Base-by-base conservation (phyloP, 345 rosid species). In the Rubroshorea leprosula region DNA sequence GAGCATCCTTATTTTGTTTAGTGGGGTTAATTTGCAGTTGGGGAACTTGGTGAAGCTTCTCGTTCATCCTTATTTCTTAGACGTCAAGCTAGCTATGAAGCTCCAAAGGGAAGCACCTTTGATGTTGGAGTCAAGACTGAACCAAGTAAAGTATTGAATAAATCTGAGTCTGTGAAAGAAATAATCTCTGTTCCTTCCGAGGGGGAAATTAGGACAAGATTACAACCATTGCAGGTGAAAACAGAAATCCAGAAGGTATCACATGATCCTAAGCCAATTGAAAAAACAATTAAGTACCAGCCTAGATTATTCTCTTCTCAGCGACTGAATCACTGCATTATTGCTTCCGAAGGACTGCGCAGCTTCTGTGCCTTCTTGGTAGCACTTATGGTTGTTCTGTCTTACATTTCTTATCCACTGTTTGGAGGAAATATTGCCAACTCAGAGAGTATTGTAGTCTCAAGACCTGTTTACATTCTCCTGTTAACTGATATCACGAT, bases 391-490 rank as follows among this genome's bases (percentile, higher is more conserved):
- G 94, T 83, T 39, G 78, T 87, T 43, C 56, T 85, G 16, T 72
- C 83, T 21, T 65, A 73, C 20, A 60, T 65, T 39, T 66, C 72
- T 52, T 72, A 67, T 68, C 78, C 82, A 31, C 11, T 76, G 16
- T 29, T 80, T 51, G 76, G 78, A 58, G 18, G 60, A 16, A 65
- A 68, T 52, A 56, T 74, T 15, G 61, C 62, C 17, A 80, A 74
- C 49, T 72, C 79, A 1, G 62, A 64, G 9, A 76, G 73, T 60
- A 49, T 78, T 49, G 49, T 80, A 61, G 74, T 74, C 58, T 62
- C 75, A 38, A 78, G 81, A 72, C 93, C 97, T 12, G 64, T 90
- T 57, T 87, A 73, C 73, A 71, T 81, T n/a, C 64, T 87, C 39
- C 52, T 90, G 31, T 65, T 85, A 25, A 78, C 85, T 15, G 83